phyloP scores from a whole-genome alignment of 352 stramenopile genomes.

The Phytophthora citricola region DNA sequence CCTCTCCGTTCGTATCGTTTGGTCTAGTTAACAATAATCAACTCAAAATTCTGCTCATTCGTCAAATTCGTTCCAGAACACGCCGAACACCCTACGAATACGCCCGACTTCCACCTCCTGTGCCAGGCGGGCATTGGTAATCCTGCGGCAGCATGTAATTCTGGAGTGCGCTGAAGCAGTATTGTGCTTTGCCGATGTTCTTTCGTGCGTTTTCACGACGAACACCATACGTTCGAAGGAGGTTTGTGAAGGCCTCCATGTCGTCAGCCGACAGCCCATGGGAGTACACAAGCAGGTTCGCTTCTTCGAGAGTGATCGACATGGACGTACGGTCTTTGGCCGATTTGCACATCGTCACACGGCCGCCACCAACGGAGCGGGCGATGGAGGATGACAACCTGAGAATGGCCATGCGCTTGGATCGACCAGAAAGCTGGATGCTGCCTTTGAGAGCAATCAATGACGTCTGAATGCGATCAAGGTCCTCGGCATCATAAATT shows the following conservation, averaged over 20 bases:
- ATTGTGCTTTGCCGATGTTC: conserved; percentile 88
- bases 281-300: conserved; percentile 63
- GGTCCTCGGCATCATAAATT: conserved; percentile 40
- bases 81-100: conserved; percentile 51
- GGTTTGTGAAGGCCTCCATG: conserved; percentile 61
- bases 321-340: conserved; percentile 98
- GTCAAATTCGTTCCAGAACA: conserved; percentile 20
- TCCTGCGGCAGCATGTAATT: conserved; percentile 84
- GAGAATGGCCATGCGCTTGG: conserved; percentile 85
- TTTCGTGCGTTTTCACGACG: conserved; percentile 87
- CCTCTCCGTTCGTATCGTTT: conserved; percentile 25
- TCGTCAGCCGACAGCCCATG: conserved; percentile 64
- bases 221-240: conserved; percentile 80
- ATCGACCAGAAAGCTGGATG: conserved; percentile 57
- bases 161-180: conserved; percentile 83
- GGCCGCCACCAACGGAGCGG: conserved; percentile 86
- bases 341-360: conserved; percentile 97
- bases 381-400: conserved; percentile 78
- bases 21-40: conserved; percentile 19
- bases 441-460: conserved; percentile 47
- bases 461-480: conserved; percentile 41
- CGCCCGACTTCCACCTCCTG: conserved; percentile 66
- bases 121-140: conserved; percentile 85
- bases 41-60: conserved; percentile 4
- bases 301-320: conserved; percentile 95